Conservation (phyloP, 192 early-diverging fungal species). For the Coemansia sp. region DNA sequence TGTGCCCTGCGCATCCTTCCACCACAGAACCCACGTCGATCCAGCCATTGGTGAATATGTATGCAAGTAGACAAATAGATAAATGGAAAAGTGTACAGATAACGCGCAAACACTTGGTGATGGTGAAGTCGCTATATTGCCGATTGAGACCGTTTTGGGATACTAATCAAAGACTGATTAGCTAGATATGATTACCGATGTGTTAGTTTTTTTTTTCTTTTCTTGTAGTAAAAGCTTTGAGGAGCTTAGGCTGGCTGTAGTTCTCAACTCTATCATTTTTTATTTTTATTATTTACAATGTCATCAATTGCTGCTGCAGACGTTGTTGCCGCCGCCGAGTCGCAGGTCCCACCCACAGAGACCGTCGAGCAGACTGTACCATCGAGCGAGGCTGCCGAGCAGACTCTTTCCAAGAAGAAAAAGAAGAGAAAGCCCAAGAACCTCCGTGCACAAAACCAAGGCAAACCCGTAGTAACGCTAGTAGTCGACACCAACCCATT, state of each 20-base stretch:
- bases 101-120: too few relatives aligned
- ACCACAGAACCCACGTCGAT: constrained; percentile 56
- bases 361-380: not conserved
- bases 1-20: constrained; percentile 56
- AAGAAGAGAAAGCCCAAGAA: constrained; percentile 18
- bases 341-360: constrained; percentile 5
- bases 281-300: not conserved
- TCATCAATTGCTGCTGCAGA: constrained; percentile 1
- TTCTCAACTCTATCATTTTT: not conserved
- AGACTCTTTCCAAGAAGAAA: constrained; percentile 1
- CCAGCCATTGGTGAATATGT: constrained; percentile 23
- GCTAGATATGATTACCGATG: not conserved
- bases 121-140: not conserved
- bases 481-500: constrained; percentile 79
- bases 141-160: constrained; percentile 3
- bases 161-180: not conserved
- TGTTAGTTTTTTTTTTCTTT: not conserved
- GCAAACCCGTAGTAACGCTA: constrained; percentile 53
- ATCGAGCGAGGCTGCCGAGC: not conserved
- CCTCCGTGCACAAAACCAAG: constrained; percentile 37
- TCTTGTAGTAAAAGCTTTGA: not conserved
- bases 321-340: not conserved
- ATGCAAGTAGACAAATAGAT: not conserved
- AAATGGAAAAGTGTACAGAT: not conserved
- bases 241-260: not conserved